Evolutionary conservation across 257 asterid species (phyloP), one percentile per base, ranked within the genome.

Genomic region (Plantago ovata): DNA sequence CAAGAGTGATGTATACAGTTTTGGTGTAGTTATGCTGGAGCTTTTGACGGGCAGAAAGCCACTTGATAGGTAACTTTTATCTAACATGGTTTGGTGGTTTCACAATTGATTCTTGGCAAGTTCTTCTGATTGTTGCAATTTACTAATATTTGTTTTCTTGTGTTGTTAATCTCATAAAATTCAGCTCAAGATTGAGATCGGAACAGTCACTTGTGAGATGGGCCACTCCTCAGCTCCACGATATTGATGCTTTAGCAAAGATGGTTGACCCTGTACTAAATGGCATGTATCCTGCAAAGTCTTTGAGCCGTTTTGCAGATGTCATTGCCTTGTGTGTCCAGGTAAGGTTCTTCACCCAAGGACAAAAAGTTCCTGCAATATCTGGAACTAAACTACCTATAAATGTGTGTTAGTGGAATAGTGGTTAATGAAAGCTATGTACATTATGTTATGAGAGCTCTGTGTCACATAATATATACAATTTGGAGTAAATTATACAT

Each of bases 161-260:
- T 55, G 16, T 38, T 55, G 36, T 11, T 48, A 56, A 38, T 28
- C 16, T 23, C 62, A 33, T 14, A 55, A 24, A 24, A 41, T 70
- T 67, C 75, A 93, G 98, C 69, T 89, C 97, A 70, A 73, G 97
- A 65, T 74, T 42, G 68, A 82, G 98, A 78, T 77, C 89, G 19
- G 99, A 93, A 63, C 99, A 89, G 66, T 93, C 98, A 7, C 95
- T 93, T 23, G 98, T 93, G 53, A 79, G 97, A 73, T 93, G 99
- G 99, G 95, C 97, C 45, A 84, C 95, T 60, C 96, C 99, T 58
- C 99, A 93, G 62, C 96, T 89, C 69, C 97, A 93, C 57, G 99
- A 93, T 65, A 93, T 93, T 23, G 99, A 93, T 62, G 96, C 97
- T 75, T 78, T 93, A 36, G 85, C 98, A 1, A 88, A 81, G 82